Base-by-base conservation (phyloP, 768 basidiomycete genomes). In the Boletus speciosus region DNA sequence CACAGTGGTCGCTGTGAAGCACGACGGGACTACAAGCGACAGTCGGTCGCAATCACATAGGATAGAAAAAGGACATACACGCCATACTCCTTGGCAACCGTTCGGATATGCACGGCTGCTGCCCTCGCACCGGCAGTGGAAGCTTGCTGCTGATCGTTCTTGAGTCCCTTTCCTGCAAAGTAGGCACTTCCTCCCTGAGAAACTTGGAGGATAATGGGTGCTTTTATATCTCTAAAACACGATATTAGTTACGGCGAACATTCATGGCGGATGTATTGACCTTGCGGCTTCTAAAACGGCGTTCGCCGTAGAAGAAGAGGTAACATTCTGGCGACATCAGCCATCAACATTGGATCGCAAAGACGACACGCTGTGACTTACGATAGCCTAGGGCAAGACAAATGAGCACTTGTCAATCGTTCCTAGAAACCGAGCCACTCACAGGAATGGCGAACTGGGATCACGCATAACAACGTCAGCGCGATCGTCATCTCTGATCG, bases 1-100 rank as follows among this genome's bases (percentile, higher is more conserved):
- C 97, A 70, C 97, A 99, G 79, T 99, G 97, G 74, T 99, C 97
- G 57, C 91, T 88, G 86, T 99, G 96, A 66, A 99, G 79, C 53
- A 99, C 82, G 67, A 99, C 97, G 66, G 97, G 97, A 58, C 92
- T 94, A 60, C 3, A 57, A 19, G 38, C n/a, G 31, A 51, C 10
- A 15, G 34, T 39, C 36, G 4, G 43, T 40, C 49, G 50, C 34
- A 39, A 21, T 19, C 16, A 47, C n/a, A 39, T 6, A 43, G 34
- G 23, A 47, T 5, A 35, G 21, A 41, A 52, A 46, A 12, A 3
- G 39, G 21, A 83, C 91, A 61, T 74, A 93, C 92, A 98, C 82
- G 76, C 96, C 96, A 70, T 98, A 98, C 6, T 78, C 79, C 69
- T 90, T 90, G 39, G 96, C 84, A 54, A 97, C 85, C 46, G 85